phyloP scores from a whole-genome alignment of 768 basidiomycete genomes.

The Suillus discolor region DNA sequence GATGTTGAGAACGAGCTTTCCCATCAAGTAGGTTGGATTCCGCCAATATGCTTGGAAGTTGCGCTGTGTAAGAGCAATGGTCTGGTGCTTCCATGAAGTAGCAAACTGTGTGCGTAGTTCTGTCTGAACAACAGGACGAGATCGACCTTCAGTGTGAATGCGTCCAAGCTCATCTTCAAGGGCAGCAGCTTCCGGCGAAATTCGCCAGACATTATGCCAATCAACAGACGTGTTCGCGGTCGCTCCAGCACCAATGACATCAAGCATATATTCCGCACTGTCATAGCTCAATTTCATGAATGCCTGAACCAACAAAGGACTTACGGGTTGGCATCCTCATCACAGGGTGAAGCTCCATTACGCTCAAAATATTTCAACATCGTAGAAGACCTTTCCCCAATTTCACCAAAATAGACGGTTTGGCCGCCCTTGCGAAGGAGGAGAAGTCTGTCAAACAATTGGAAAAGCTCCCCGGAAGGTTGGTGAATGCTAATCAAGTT shows the following conservation, averaged over 20 bases:
- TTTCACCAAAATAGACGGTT: slow-evolving; percentile 67
- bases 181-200: slow-evolving; percentile 46
- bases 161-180: slow-evolving; percentile 42
- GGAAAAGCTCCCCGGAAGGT: slow-evolving; percentile 85
- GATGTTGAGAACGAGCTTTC: slow-evolving; percentile 59
- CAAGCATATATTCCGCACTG: slow-evolving; percentile 67
- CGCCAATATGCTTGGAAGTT: slow-evolving; percentile 53
- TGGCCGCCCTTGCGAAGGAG: slow-evolving; percentile 78
- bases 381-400: slow-evolving; percentile 61
- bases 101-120: slow-evolving; percentile 49
- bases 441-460: slow-evolving; percentile 76
- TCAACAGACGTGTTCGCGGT: slow-evolving; percentile 55
- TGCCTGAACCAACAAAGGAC: slow-evolving; percentile 47
- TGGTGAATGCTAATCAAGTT: slow-evolving; percentile 42
- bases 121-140: slow-evolving; percentile 39
- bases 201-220: slow-evolving; percentile 66
- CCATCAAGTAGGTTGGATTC: slow-evolving; percentile 59
- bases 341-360: slow-evolving; percentile 67
- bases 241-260: slow-evolving; percentile 75
- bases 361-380: slow-evolving; percentile 78
- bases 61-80: slow-evolving; percentile 45
- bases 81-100: slow-evolving; percentile 54
- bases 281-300: slow-evolving; percentile 47
- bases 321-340: slow-evolving; percentile 67
- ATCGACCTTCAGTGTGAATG: slow-evolving; percentile 52